Base-by-base conservation (phyloP, 1,284 basidiomycete species). In the Microbotryomycetes sp. region DNA sequence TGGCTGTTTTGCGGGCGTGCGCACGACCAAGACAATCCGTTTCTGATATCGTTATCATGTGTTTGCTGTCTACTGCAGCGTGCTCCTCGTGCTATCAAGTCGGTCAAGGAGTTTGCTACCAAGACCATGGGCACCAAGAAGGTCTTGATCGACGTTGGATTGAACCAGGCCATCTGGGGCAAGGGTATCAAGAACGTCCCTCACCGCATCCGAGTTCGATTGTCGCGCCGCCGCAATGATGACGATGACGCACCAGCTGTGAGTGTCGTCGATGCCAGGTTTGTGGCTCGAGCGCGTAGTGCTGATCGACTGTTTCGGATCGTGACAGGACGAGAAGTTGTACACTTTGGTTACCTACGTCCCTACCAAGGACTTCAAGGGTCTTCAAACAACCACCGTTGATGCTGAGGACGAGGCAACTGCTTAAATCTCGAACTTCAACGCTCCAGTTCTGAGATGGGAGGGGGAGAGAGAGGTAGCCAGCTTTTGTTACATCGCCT, bases 11-110 rank as follows among this genome's bases (percentile, higher is more conserved):
- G 49, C 14, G 9, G n/a, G 30, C 25, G 46, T 6, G 32, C 51
- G 49, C 6, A n/a, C n/a, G n/a, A n/a, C n/a, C n/a, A n/a, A n/a
- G n/a, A n/a, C n/a, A n/a, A n/a, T n/a, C n/a, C n/a, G n/a, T n/a
- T 92, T 93, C 84, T 92, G 93, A 81, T 92, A 92, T 83, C 86
- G 89, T 73, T 30, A n/a, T n/a, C n/a, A n/a, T n/a, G n/a, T n/a
- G n/a, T n/a, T 31, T 42, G 25, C 26, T 25, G 15, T 47, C 47
- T 12, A 25, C 42, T 46, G 55, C 66, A 68, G 65, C 71, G 69
- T 55, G 89, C 92, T 26, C 92, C 92, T 53, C 86, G 85, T 81
- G 92, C 91, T 70, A 84, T 96, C 79, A 96, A 96, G 81, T 88
- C 88, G 69, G 86, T 96, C 70, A 80, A 89, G 71, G 82, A 84